These are phyloP conservation scores for Ceratocystis variospora DNA, from an alignment of 2,329 filamentous ascomycete species.

Conservation along the genomic window DNA sequence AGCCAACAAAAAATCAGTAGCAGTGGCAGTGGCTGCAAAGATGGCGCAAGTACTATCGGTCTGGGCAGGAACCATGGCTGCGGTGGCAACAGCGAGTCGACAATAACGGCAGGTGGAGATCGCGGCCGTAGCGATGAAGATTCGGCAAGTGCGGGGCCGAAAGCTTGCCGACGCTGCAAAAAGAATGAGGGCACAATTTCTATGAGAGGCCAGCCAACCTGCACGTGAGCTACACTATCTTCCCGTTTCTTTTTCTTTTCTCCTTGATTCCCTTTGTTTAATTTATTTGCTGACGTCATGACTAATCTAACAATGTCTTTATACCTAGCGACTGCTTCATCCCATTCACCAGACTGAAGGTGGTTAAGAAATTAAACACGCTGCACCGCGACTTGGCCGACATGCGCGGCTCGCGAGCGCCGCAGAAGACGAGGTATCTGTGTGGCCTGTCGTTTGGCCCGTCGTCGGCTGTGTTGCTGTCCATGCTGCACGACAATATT, in stretches of 20 bases:
- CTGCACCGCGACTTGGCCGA: constrained; percentile 35
- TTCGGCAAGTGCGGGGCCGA: constrained; percentile 10
- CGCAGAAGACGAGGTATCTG: constrained; percentile 38
- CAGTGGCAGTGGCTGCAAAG: not conserved
- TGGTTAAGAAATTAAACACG: constrained; percentile 53
- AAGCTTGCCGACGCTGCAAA: constrained; percentile 17
- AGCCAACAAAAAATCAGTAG: not conserved
- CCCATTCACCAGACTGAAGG: constrained; percentile 64
- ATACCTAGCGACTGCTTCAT: constrained; percentile 50
- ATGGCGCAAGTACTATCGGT: not conserved
- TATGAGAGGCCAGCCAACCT: constrained; percentile 21
- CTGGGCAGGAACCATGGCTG: not conserved
- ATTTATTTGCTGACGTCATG: constrained; percentile 17
- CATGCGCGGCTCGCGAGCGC: constrained; percentile 25
- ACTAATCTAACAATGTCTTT: not conserved
- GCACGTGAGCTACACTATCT: constrained; percentile 21
- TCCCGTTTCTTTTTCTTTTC: not conserved
- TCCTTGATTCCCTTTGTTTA: not conserved
- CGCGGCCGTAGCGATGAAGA: not conserved
- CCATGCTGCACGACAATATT: constrained; percentile 59
- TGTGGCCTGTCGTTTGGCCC: constrained; percentile 72
- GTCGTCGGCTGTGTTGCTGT: constrained; percentile 63
- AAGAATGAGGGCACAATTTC: constrained; percentile 14
- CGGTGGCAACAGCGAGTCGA: not conserved
- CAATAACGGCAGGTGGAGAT: not conserved